Conservation (phyloP, 2,329 filamentous ascomycete species). For the Dothiorella sarmentorum region DNA sequence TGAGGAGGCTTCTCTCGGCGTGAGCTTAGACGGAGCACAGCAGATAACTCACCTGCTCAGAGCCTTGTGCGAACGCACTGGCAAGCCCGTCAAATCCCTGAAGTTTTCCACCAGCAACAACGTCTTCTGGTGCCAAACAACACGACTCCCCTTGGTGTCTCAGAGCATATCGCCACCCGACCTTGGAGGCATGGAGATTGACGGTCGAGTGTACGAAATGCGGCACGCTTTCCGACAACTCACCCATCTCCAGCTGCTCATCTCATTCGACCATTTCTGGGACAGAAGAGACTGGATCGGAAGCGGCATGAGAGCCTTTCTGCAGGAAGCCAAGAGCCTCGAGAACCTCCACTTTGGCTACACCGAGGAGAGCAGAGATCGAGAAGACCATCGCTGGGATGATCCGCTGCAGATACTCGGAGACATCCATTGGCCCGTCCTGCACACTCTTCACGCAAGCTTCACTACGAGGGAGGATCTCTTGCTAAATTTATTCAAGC, state of each 20-base stretch:
- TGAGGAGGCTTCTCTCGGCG: constrained; percentile 1
- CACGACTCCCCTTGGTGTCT: neutral
- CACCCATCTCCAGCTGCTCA: constrained; percentile 11
- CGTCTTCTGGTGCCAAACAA: constrained; percentile 7
- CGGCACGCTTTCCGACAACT: neutral
- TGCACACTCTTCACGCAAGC: constrained; percentile 20
- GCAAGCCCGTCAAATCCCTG: neutral
- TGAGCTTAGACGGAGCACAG: constrained; percentile 3
- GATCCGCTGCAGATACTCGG: constrained; percentile 21
- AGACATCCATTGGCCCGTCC: constrained; percentile 21
- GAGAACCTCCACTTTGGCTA: constrained; percentile 22
- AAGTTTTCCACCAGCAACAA: neutral
- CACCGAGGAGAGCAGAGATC: constrained; percentile 17
- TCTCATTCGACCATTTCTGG: constrained; percentile 18
- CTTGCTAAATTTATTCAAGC: constrained; percentile 21
- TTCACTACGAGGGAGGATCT: constrained; percentile 17
- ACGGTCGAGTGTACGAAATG: constrained; percentile 2
- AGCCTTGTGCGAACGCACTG: neutral
- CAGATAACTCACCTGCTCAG: constrained; percentile 8
- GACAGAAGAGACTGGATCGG: constrained; percentile 1
- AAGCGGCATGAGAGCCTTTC: constrained; percentile 17
- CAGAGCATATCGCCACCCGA: neutral
- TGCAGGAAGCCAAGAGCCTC: constrained; percentile 15
- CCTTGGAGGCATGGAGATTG: neutral
- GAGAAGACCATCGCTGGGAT: constrained; percentile 7